phyloP scores from a whole-genome alignment of 345 rosid genomes.

The Viola odorata region DNA sequence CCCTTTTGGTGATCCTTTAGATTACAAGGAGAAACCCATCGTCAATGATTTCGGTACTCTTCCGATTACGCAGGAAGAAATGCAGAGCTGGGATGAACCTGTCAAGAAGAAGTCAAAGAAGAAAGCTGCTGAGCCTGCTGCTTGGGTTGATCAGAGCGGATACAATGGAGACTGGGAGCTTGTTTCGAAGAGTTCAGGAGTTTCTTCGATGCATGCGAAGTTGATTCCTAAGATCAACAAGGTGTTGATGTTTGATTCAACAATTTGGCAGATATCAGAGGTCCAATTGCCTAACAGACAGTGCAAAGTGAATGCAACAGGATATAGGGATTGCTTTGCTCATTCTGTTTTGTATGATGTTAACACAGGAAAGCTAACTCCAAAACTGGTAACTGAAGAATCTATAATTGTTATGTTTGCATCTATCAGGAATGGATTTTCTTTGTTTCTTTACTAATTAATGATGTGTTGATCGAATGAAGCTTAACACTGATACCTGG shows the following conservation, averaged over 20 bases:
- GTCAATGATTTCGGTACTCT: constrained; percentile 16
- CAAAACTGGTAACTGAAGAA: constrained; percentile 38
- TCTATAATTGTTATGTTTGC: not conserved
- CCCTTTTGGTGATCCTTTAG: constrained; percentile 22
- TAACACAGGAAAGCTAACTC: constrained; percentile 30
- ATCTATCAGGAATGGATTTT: not conserved
- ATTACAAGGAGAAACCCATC: not conserved
- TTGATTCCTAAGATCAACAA: constrained; percentile 55
- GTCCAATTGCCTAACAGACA: constrained; percentile 28
- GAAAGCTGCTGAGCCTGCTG: not conserved
- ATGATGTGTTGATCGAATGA: not conserved
- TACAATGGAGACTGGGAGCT: constrained; percentile 59
- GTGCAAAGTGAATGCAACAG: constrained; percentile 36
- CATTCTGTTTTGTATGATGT: constrained; percentile 63
- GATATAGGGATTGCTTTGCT: constrained; percentile 50
- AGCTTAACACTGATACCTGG: constrained; percentile 85
- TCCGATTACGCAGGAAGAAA: not conserved
- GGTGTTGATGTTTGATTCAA: constrained; percentile 68
- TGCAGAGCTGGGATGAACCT: no score
- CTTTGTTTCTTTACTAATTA: not conserved
- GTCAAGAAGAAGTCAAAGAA: no score
- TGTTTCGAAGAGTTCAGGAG: constrained; percentile 52
- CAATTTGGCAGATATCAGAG: constrained; percentile 52
- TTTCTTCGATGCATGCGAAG: constrained; percentile 77
- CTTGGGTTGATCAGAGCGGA: not conserved